These are phyloP conservation scores for Pezizomycotina sp. DNA, from an alignment of 2,329 filamentous ascomycete genomes.

Conservation along the genomic window DNA sequence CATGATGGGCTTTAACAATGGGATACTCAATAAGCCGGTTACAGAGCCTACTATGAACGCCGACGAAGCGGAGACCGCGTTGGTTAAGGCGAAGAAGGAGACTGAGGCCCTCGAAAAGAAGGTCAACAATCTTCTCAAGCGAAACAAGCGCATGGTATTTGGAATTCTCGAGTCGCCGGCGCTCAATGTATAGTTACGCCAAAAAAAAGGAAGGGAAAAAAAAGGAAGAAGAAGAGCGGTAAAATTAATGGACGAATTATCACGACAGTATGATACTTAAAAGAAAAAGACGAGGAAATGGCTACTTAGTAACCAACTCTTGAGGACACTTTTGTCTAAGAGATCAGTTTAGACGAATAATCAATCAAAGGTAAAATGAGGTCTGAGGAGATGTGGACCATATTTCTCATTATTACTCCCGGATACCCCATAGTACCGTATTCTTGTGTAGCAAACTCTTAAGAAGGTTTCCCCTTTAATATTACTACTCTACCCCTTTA, in stretches of 20 bases:
- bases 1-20: slow-evolving; percentile 16
- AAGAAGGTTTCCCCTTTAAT: too few relatives aligned
- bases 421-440: too few relatives aligned
- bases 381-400: too few relatives aligned
- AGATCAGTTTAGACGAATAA: too few relatives aligned
- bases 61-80: slow-evolving; percentile 44
- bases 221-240: background rate
- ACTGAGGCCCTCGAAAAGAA: slow-evolving; percentile 47
- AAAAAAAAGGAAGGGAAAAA: background rate
- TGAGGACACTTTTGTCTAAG: too few relatives aligned
- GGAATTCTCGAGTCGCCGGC: slow-evolving; percentile 7
- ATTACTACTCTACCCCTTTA: too few relatives aligned
- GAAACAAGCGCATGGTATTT: slow-evolving; percentile 32
- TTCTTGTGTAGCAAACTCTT: too few relatives aligned
- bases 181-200: background rate
- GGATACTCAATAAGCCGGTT: slow-evolving; percentile 7
- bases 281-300: too few relatives aligned
- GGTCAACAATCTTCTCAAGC: slow-evolving; percentile 42
- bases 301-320: too few relatives aligned
- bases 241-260: background rate
- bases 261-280: too few relatives aligned
- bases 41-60: slow-evolving; percentile 35
- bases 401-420: too few relatives aligned
- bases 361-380: too few relatives aligned
- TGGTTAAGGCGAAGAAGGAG: slow-evolving; percentile 39